Evolutionary conservation across 768 basidiomycete species (phyloP), one percentile per base, ranked within the genome.

Genomic region (Agaricus sinodeliciosus): DNA sequence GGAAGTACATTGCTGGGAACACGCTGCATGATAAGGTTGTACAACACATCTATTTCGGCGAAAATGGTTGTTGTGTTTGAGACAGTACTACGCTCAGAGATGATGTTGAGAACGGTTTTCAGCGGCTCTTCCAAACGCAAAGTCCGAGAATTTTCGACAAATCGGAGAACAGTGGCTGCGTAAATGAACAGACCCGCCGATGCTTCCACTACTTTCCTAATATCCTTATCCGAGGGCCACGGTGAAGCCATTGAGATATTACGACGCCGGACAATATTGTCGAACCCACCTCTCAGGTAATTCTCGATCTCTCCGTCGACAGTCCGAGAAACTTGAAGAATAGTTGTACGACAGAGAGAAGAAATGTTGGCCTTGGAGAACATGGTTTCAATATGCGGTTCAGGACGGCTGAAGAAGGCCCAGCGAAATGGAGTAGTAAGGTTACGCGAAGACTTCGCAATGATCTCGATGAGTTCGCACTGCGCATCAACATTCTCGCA

Each of bases 171-270:
- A 0, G 66, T 64, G 19, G 65, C 35, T 1, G 65, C 58, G 43
- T 64, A 64, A 9, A 65, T 62, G 43, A 67, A 67, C 9, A 65
- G 56, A 1, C 65, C 60, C 0, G 55, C 56, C 0, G 66, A 57
- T 25, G 59, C 59, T 7, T 55, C 26, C 4, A 67, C 62, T 13
- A 59, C 44, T 15, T 13, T 48, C 4, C 50, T 9, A 3, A 61
- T 40, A 57, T 46, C 50, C 4, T 12, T 12, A 7, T 48, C 43
- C 4, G 52, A 28, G 2, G 60, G 60, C 59, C 59, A 60, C 5
- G 48, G 7, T 3, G 8, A 19, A 6, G 36, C 11, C 22, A 18
- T 37, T 7, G 15, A 43, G 27, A 16, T 28, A 27, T 42, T 49
- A 7, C 48, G 45, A 16, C 45, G 35, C 1, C 19, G 39, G 11